phyloP scores from a whole-genome alignment of 345 rosid species.

The Salix suchowensis region DNA sequence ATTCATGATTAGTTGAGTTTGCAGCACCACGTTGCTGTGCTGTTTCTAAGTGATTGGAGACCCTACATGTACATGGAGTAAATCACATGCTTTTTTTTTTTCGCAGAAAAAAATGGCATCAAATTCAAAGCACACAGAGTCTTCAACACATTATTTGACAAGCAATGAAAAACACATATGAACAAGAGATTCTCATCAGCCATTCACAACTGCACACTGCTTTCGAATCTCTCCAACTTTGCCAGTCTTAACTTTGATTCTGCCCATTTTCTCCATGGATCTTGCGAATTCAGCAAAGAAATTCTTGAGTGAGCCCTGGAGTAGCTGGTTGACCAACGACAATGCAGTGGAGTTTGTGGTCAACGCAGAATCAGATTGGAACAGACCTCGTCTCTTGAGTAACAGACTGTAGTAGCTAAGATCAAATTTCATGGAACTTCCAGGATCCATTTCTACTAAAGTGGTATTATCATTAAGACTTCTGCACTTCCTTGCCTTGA shows the following conservation, averaged over 20 bases:
- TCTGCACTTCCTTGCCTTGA: constrained; percentile 67
- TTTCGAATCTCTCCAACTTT: constrained; percentile 64
- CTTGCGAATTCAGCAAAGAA: constrained; percentile 56
- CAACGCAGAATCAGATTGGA: constrained; percentile 69
- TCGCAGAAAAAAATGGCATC: not conserved
- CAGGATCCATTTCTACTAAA: constrained; percentile 74
- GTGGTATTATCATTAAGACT: constrained; percentile 53
- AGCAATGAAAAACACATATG: not conserved
- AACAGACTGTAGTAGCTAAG: constrained; percentile 53
- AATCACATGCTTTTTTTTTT: not conserved
- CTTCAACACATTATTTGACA: not conserved
- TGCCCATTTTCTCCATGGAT: constrained; percentile 80
- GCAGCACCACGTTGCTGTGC: too few species aligned
- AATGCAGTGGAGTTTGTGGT: constrained; percentile 49
- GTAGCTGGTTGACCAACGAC: constrained; percentile 40
- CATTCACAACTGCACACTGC: constrained; percentile 59
- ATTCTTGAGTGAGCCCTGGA: constrained; percentile 40
- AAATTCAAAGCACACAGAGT: not conserved
- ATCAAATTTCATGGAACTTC: constrained; percentile 67
- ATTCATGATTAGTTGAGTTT: too few species aligned
- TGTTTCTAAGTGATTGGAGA: too few species aligned
- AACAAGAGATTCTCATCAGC: constrained; percentile 15
- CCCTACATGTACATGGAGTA: too few species aligned
- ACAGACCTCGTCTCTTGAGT: constrained; percentile 67
- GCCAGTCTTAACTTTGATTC: constrained; percentile 63